Base-by-base conservation (phyloP, 176 grass and related monocot genomes). In the Oryza glumipatula region DNA sequence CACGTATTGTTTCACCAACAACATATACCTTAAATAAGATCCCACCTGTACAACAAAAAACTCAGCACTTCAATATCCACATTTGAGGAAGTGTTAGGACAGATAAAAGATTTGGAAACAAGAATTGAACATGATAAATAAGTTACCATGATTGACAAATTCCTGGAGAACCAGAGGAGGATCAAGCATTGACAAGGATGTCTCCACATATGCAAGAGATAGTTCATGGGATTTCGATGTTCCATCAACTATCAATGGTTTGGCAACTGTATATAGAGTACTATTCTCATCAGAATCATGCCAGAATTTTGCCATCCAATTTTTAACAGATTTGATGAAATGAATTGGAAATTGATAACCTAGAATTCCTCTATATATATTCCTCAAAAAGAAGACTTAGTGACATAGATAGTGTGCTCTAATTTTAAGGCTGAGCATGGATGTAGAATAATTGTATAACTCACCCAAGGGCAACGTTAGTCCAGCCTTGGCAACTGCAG, bases 1-100 rank as follows among this genome's bases (percentile, higher is more conserved):
- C 96, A 70, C 72, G 87, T 85, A 95, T 87, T 36, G 91, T 80
- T 71, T 98, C 96, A 47, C 96, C 96, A 48, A 98, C 86, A 80
- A 94, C 93, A 74, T 95, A 98, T 58, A 98, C 88, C 83, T 98
- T 98, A 88, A 95, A 98, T 45, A 98, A 83, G 65, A 98, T 89
- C 46, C 96, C 96, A 4, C 96, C 96, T 98, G 67, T 78, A 67
- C 30, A 74, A 79, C 8, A 75, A 63, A 54, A 76, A 76, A 51
- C 35, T 74, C 9, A 81, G 56, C 72, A 66, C 45, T 41, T 41
- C 49, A 15, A 71, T n/a, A 45, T 83, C 24, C 4, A 88, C 51
- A 49, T 13, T 5, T 36, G 30, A 39, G 21, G 65, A 64, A 49
- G 66, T 80, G 38, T 21, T 3, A 80, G 23, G 33, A 64, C 64